A percentile compares a stretch with the other conserved stretches of the same genome.
Evolutionary conservation across 2,329 filamentous ascomycete species (phyloP).

Genomic region (Parafenestella ontariensis): DNA sequence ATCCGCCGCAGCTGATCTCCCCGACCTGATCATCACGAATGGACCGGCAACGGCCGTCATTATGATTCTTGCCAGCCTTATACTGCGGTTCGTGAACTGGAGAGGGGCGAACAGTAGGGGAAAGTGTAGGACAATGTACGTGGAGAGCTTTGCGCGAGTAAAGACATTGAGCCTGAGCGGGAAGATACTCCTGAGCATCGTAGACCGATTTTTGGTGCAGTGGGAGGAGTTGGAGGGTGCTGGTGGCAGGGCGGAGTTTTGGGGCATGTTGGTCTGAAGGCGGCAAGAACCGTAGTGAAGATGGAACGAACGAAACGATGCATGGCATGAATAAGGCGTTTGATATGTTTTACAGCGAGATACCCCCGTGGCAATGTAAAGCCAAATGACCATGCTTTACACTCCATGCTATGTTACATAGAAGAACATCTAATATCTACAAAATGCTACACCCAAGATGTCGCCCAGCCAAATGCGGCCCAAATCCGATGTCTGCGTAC

Average conservation of each 20-base stretch:
- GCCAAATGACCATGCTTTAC: background rate
- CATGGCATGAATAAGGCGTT: conserved; percentile 7
- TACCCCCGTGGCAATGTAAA: conserved; percentile 7
- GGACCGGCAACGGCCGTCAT: conserved; percentile 89
- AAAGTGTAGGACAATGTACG: conserved; percentile 78
- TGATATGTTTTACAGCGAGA: conserved; percentile 13
- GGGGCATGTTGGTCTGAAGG: conserved; percentile 50
- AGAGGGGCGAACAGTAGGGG: conserved; percentile 49
- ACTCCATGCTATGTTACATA: conserved; percentile 6
- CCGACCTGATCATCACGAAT: conserved; percentile 82
- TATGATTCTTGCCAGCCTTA: conserved; percentile 65
- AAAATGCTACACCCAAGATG: conserved; percentile 23
- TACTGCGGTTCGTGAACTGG: conserved; percentile 62
- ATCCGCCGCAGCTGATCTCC: conserved; percentile 56
- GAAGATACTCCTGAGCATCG: conserved; percentile 72
- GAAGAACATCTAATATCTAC: conserved; percentile 28
- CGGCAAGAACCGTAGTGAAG: background rate
- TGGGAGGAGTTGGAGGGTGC: conserved; percentile 68
- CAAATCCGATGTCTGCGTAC: background rate
- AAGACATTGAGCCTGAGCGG: conserved; percentile 84
- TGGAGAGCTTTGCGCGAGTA: conserved; percentile 92
- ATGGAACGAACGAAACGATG: background rate
- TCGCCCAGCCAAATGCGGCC: background rate
- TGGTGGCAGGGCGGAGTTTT: conserved; percentile 52
- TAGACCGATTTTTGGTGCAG: conserved; percentile 83